phyloP scores from a whole-genome alignment of 2,329 filamentous ascomycete species.

The Botrytis pseudocinerea region DNA sequence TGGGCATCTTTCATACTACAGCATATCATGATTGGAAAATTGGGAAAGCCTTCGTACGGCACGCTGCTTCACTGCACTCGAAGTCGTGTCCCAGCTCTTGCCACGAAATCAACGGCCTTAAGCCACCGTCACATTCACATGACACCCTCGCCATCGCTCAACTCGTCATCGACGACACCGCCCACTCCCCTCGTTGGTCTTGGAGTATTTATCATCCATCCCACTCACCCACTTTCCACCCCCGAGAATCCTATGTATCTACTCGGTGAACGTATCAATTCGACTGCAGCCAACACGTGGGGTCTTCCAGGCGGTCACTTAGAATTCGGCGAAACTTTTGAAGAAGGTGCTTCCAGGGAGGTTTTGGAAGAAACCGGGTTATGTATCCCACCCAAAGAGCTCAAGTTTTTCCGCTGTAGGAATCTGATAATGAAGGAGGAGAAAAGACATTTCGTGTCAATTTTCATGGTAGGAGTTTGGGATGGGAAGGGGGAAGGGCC shows the following conservation, averaged over 20 bases:
- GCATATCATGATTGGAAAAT: slow-evolving; percentile 2
- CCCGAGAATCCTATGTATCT: slow-evolving; percentile 30
- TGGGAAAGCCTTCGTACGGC: not conserved
- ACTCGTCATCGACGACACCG: not conserved
- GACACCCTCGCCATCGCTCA: not conserved
- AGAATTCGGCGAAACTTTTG: slow-evolving; percentile 65
- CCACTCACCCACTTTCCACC: slow-evolving; percentile 17
- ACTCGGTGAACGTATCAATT: slow-evolving; percentile 29
- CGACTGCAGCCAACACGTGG: slow-evolving; percentile 50
- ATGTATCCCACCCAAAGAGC: slow-evolving; percentile 46
- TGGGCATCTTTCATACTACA: not conserved
- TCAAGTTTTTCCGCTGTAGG: slow-evolving; percentile 58
- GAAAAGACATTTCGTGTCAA: slow-evolving; percentile 66
- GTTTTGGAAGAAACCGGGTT: slow-evolving; percentile 70
- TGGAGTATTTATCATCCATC: slow-evolving; percentile 30
- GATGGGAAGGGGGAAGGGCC: slow-evolving; percentile 51
- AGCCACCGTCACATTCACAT: not conserved
- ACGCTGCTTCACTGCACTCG: not conserved
- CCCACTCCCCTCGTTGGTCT: slow-evolving; percentile 27
- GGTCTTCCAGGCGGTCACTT: slow-evolving; percentile 76
- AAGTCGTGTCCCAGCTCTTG: not conserved
- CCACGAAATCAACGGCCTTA: not conserved
- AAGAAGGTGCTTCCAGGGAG: slow-evolving; percentile 66
- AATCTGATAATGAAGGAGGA: slow-evolving; percentile 33
- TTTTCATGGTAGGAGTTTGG: slow-evolving; percentile 60